phyloP scores from a whole-genome alignment of 805 yeast species.

The Tanozyma kutaoensis region DNA sequence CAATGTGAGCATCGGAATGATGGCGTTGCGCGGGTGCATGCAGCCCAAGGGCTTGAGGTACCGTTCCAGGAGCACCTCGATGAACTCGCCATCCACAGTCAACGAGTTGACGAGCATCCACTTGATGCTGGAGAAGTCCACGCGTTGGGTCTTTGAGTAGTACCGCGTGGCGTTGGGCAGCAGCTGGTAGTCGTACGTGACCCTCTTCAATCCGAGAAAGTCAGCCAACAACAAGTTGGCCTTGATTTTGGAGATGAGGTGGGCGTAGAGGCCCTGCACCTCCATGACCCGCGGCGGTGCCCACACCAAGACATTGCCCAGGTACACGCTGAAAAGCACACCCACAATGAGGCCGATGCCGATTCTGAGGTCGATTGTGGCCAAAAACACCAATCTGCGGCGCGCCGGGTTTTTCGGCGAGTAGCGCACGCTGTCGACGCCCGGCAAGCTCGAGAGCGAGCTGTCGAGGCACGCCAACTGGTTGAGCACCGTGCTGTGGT shows the following conservation, averaged over 20 bases:
- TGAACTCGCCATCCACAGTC: constrained; percentile 86
- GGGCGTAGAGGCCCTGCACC: constrained; percentile 78
- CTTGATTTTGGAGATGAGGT: constrained; percentile 53
- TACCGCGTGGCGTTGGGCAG: constrained; percentile 78
- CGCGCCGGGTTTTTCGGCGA: constrained; percentile 18
- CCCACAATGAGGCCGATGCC: constrained; percentile 84
- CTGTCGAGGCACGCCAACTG: constrained; percentile 72
- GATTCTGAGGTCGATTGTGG: constrained; percentile 27
- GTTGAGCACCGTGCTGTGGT: constrained; percentile 76
- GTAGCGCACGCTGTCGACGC: constrained; percentile 40
- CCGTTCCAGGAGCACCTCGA: constrained; percentile 76
- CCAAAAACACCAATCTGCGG: constrained; percentile 38
- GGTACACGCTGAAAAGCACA: constrained; percentile 62
- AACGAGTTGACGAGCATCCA: constrained; percentile 87
- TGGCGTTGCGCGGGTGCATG: constrained; percentile 54
- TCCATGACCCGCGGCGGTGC: constrained; percentile 63
- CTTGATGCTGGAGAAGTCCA: constrained; percentile 65
- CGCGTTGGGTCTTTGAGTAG: constrained; percentile 58
- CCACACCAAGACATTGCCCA: constrained; percentile 77
- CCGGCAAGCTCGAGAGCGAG: constrained; percentile 54
- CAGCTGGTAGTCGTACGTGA: constrained; percentile 84
- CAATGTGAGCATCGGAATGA: constrained; percentile 79
- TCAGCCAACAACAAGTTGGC: constrained; percentile 75
- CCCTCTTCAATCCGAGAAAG: constrained; percentile 78
- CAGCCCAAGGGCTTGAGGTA: constrained; percentile 90